A percentile compares a stretch with the other conserved stretches of the same genome.
Conservation (phyloP, 495 filamentous ascomycete genomes). For the Aspergillus bertholletiae region DNA sequence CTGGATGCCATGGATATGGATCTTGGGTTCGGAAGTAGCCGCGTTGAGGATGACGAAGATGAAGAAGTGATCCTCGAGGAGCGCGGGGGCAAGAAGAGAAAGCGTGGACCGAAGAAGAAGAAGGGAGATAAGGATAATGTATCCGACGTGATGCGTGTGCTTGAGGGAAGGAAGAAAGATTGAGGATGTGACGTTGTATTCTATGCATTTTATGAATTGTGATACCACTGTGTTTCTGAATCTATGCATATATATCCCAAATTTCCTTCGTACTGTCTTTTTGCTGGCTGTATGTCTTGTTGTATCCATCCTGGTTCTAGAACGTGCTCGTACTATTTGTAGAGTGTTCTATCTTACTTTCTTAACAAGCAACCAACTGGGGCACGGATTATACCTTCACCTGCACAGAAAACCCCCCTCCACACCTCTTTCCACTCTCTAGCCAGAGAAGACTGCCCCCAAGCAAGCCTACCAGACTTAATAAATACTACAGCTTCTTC, state of each 20-base stretch:
- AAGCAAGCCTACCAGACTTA: too few species aligned
- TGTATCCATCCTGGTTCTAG: too few species aligned
- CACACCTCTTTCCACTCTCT: too few species aligned
- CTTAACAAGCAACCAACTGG: too few species aligned
- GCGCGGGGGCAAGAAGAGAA: conserved; percentile 60
- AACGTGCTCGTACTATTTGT: too few species aligned
- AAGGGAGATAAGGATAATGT: conserved; percentile 82
- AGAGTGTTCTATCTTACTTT: too few species aligned
- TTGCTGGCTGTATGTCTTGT: too few species aligned
- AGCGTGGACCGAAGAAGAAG: conserved; percentile 79
- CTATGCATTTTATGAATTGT: neutral
- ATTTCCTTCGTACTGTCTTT: too few species aligned
- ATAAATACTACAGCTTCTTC: too few species aligned
- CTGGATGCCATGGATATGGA: conserved; percentile 92
- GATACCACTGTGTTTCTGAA: conserved; percentile 3
- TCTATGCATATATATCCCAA: neutral
- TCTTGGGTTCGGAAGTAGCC: conserved; percentile 84
- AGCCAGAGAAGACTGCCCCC: too few species aligned
- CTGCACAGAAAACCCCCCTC: too few species aligned
- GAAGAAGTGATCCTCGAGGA: conserved; percentile 63
- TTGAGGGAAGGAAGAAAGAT: conserved; percentile 63
- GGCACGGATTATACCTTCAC: too few species aligned
- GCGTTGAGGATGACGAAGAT: conserved; percentile 78
- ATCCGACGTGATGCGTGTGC: conserved; percentile 73
- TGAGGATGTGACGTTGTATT: neutral